phyloP scores from a whole-genome alignment of 257 asterid species.

The Lycium barbarum region DNA sequence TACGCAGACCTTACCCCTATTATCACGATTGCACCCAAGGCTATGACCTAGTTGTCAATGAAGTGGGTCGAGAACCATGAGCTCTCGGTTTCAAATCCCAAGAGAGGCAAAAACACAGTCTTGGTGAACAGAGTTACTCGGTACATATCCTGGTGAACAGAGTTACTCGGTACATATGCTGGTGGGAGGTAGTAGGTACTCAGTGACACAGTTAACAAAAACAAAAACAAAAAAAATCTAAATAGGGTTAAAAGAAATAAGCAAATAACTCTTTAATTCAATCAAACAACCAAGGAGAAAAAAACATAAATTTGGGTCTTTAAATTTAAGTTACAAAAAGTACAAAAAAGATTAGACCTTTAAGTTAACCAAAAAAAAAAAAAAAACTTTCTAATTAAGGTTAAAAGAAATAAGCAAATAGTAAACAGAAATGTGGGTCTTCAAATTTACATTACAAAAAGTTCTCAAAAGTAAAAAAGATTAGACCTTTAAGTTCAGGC shows the following conservation, averaged over 20 bases:
- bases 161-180: no score
- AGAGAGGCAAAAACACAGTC: neutral
- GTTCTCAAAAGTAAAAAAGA: no score
- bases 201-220: neutral
- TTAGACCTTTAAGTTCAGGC: neutral
- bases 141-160: no score
- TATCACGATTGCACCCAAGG: no score
- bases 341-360: neutral
- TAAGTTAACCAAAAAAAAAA: neutral
- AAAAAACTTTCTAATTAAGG: neutral
- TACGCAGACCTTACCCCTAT: no score
- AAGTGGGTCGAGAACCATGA: neutral
- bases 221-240: neutral
- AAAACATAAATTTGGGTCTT: neutral
- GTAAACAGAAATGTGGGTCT: neutral
- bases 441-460: neutral
- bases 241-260: neutral
- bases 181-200: no score
- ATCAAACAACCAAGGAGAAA: conserved; percentile 12
- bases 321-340: neutral
- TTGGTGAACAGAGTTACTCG: no score
- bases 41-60: no score
- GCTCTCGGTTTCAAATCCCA: neutral
- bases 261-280: neutral
- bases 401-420: neutral